Evolutionary conservation across 495 filamentous ascomycete genomes (phyloP), one percentile per base, ranked within the genome.

Genomic region (Neurospora sp.): DNA sequence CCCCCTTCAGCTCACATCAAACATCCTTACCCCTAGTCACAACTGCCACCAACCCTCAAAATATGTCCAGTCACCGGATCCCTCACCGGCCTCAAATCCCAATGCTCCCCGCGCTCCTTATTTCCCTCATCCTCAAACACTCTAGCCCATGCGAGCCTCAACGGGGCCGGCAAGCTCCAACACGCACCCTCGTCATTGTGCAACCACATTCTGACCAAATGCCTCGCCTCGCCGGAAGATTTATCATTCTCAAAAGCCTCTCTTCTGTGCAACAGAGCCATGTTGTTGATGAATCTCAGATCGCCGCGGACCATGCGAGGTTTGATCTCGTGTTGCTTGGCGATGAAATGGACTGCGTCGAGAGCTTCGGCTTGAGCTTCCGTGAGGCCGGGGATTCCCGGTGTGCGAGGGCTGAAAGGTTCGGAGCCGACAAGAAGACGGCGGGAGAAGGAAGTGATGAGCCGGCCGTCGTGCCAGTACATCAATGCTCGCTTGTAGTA

Each of bases 271-370:
- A 78, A 70, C 44, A 78, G 69, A 8, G 75, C 77, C 73, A 78
- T 77, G 71, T 78, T 78, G 76, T 93, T 92, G 76, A 90, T 85
- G 78, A 89, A 90, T 73, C 88, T 86, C 69, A 92, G 83, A 79
- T 93, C 91, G 12, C 91, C 91, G 41, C 83, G 83, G 72, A 84
- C 78, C 72, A 79, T 81, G 71, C 81, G 76, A 69, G 88, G 80
- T 71, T 83, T 84, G 70, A 89, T 75, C 71, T 84, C 83, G 78
- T 87, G 81, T 66, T 87, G 84, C 73, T 80, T 78, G 18, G 89
- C 88, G 20, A 85, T 84, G 66, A 85, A 85, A 74, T 90, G 87
- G 14, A 91, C 80, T 38, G 86, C 83, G 23, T 78, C 77, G 14
- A 78, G 75, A 1, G 77, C 77, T 70, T 78, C 77, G 11, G 77